phyloP scores from a whole-genome alignment of 257 asterid species.

The Scutellaria baicalensis region DNA sequence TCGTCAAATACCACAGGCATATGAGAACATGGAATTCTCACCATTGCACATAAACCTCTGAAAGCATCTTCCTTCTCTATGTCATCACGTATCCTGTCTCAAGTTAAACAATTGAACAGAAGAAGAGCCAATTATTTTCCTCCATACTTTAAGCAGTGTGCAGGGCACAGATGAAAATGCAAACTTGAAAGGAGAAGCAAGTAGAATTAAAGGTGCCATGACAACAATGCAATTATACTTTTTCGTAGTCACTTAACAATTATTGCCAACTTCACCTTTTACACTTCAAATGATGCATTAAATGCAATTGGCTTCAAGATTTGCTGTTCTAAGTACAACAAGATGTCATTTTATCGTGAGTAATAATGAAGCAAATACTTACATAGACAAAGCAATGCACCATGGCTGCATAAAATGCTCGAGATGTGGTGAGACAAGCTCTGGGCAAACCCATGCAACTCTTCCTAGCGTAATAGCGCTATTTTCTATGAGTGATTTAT shows the following conservation, averaged over 20 bases:
- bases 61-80: conserved; percentile 97
- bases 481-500: conserved; percentile 89
- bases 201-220: not conserved
- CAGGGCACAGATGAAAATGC: not conserved
- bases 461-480: conserved; percentile 92
- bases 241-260: not conserved
- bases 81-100: conserved; percentile 91
- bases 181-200: not conserved
- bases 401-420: conserved; percentile 97
- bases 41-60: conserved; percentile 94
- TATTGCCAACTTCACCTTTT: not conserved
- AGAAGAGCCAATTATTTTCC: not conserved
- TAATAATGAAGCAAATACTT: conserved; percentile 27
- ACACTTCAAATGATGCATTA: not conserved
- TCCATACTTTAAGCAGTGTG: not conserved
- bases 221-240: not conserved
- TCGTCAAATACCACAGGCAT: not conserved
- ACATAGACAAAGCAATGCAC: conserved; percentile 89
- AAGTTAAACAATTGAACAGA: not conserved
- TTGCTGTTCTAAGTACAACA: not conserved
- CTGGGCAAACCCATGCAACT: conserved; percentile 92
- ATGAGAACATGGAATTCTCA: conserved; percentile 15
- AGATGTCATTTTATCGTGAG: not conserved
- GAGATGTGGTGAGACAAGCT: conserved; percentile 89
- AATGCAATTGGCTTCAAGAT: not conserved